Base-by-base conservation (phyloP, 108 stramenopile genomes). In the Halocafeteria seosinensis region DNA sequence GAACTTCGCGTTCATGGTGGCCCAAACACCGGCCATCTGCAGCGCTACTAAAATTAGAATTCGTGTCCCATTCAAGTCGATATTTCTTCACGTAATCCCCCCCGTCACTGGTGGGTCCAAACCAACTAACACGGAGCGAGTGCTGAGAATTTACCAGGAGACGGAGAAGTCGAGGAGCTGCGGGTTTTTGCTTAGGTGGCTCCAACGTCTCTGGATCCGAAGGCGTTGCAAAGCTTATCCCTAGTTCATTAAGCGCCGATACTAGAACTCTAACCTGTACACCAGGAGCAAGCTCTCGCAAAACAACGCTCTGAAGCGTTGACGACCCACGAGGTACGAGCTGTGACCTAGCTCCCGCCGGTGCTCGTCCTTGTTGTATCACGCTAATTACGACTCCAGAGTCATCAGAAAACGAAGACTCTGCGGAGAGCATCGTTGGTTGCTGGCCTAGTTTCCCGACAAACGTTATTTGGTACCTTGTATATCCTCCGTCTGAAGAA, bases 1-100 rank as follows among this genome's bases (percentile, higher is more conserved):
- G 21, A 1, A 50, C 50, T 21, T 71, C 0, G 63, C 66, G 26
- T 11, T 57, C 38, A 65, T 35, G 61, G 50, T 59, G 4, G 64
- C 68, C 64, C 68, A 42, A 24, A 3, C 29, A 32, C 17, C 21
- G n/a, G 3, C 5, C 21, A 1, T 11, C 12, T 1, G 37, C 47
- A 30, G 27, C 66, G 38, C 30, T 65, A 60, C 55, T 23, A 58
- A 51, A 57, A 21, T n/a, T 32, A 1, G 70, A 2, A 6, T 17
- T 9, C 62, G 55, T 70, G 61, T 85, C 83, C 83, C 81, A 84
- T 65, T 85, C 84, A 17, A 85, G 73, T 34, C 83, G 71, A 69
- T 82, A 85, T 35, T 80, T 78, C 35, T 62, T 68, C 26, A 85
- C 79, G 24, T 62, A 34, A 35, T 62, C 55, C 28, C 84, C 83